Evolutionary conservation across 805 yeast genomes (phyloP).

Genomic region (Kuraishia cidri): DNA sequence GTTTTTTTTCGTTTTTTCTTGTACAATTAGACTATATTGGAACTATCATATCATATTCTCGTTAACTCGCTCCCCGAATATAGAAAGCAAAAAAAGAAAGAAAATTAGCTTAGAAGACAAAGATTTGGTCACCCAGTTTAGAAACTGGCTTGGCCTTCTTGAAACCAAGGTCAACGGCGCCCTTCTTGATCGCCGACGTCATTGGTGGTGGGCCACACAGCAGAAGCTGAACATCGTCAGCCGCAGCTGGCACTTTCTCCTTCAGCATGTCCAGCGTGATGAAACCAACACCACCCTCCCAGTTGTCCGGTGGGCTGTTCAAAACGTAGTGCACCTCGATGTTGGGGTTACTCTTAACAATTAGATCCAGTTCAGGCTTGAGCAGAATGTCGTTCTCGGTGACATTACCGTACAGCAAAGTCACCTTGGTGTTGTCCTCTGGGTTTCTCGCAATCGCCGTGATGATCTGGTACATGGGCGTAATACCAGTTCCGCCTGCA

Average conservation of each 20-base stretch:
- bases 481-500: constrained; percentile 95
- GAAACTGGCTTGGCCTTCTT: constrained; percentile 83
- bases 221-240: constrained; percentile 58
- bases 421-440: constrained; percentile 66
- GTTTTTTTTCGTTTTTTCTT: neutral
- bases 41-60: too few relatives aligned
- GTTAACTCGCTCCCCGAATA: too few relatives aligned
- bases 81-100: too few relatives aligned
- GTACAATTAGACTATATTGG: neutral
- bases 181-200: constrained; percentile 78
- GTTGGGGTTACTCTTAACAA: constrained; percentile 47
- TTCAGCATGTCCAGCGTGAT: constrained; percentile 69
- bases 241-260: constrained; percentile 51
- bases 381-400: constrained; percentile 73
- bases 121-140: constrained; percentile 84
- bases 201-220: constrained; percentile 94
- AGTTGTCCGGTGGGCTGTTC: constrained; percentile 61
- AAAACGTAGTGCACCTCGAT: constrained; percentile 67
- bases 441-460: constrained; percentile 75
- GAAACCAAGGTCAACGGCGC: constrained; percentile 66
- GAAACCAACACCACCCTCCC: constrained; percentile 77
- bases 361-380: constrained; percentile 67
- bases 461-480: constrained; percentile 92
- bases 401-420: constrained; percentile 75
- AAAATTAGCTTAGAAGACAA: constrained; percentile 74